phyloP scores from a whole-genome alignment of 768 basidiomycete species.

The Lactifluus pinguis region DNA sequence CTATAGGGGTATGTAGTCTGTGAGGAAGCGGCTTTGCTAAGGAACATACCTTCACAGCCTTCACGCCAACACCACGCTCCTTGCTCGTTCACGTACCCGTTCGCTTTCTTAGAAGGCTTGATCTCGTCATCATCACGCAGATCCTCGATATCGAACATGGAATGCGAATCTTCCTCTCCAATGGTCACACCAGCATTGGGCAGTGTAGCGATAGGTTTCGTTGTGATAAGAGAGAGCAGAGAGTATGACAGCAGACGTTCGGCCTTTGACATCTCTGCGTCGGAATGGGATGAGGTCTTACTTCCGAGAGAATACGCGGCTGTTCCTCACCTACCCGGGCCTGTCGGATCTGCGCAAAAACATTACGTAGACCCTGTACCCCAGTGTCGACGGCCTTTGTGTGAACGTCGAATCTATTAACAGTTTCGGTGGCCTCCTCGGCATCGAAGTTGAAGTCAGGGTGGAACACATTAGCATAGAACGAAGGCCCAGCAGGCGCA shows the following conservation, averaged over 20 bases:
- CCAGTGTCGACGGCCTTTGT: conserved; percentile 57
- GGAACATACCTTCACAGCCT: conserved; percentile 49
- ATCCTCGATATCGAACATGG: conserved; percentile 40
- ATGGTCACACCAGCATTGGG: conserved; percentile 31
- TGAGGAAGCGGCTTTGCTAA: not conserved
- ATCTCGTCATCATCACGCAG: conserved; percentile 21
- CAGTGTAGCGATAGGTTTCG: conserved; percentile 47
- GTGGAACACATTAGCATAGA: conserved; percentile 74
- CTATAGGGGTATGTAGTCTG: conserved; percentile 27
- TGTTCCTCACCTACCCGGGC: conserved; percentile 50
- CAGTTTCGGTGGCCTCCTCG: conserved; percentile 53
- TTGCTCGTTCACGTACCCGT: conserved; percentile 55
- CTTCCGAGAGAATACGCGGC: not conserved
- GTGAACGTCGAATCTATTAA: conserved; percentile 58
- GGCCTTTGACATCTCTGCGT: conserved; percentile 68
- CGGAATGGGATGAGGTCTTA: not conserved
- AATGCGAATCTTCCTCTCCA: conserved; percentile 23
- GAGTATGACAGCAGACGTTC: conserved; percentile 68
- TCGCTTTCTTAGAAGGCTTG: conserved; percentile 27
- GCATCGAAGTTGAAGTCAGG: conserved; percentile 77
- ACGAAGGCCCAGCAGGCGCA: conserved; percentile 62
- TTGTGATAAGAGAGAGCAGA: conserved; percentile 64
- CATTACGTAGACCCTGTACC: conserved; percentile 54
- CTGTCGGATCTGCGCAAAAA: conserved; percentile 55
- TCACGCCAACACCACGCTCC: conserved; percentile 89